Percentiles rank a stretch among this genome's conserved stretches.
phyloP scores from a whole-genome alignment of 176 grass and related monocot species.

The Triticum monococcum region DNA sequence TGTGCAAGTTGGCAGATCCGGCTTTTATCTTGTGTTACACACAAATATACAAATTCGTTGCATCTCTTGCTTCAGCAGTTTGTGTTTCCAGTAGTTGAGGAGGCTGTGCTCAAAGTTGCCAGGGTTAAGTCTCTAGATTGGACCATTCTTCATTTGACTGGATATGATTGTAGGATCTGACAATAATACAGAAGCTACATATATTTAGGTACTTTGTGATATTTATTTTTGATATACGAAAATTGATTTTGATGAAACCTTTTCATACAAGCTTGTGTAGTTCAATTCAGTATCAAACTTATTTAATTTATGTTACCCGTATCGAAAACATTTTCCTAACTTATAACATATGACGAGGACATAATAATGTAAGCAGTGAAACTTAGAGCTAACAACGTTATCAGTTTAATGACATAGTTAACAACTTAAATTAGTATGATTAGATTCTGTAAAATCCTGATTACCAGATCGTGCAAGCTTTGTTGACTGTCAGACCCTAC shows the following conservation, averaged over 20 bases:
- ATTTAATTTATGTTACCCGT: neutral
- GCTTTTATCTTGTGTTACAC: neutral
- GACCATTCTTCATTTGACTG: neutral
- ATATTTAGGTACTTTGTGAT: neutral
- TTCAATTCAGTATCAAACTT: neutral
- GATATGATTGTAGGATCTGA: neutral
- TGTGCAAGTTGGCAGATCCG: neutral
- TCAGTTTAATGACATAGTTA: neutral
- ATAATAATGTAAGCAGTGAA: neutral
- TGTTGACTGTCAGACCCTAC: neutral
- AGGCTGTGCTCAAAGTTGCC: slow-evolving; percentile 3
- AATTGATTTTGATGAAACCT: neutral
- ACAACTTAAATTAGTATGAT: neutral
- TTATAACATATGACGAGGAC: neutral
- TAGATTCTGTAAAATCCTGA: neutral
- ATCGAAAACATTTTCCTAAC: neutral
- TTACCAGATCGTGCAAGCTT: neutral
- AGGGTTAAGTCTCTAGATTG: neutral
- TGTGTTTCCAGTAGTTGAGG: neutral
- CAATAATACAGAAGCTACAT: neutral
- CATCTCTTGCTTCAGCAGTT: neutral
- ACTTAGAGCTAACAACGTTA: neutral
- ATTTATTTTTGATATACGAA: neutral
- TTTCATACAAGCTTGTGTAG: neutral
- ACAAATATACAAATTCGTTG: neutral